These are phyloP conservation scores for Angophora floribunda DNA, from an alignment of 345 rosid species.

Conservation along the genomic window DNA sequence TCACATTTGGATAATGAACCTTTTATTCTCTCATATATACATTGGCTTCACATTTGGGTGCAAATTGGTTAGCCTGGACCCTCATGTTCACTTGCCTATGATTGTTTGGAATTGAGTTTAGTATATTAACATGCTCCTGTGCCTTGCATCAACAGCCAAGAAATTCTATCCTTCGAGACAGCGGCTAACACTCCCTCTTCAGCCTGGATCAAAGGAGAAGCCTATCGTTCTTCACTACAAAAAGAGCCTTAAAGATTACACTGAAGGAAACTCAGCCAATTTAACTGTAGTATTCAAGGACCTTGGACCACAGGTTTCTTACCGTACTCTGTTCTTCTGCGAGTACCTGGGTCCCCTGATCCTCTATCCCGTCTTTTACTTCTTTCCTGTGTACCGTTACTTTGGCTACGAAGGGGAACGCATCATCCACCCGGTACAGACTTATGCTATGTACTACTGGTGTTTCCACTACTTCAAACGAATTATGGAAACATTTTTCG, in stretches of 20 bases:
- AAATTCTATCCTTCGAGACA: slow-evolving; percentile 94
- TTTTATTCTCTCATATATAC: neutral
- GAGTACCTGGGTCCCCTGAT: slow-evolving; percentile 91
- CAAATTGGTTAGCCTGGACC: neutral
- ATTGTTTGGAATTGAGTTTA: neutral
- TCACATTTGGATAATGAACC: neutral
- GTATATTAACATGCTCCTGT: neutral
- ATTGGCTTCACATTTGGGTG: neutral
- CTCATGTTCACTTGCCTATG: neutral
- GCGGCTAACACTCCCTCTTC: slow-evolving; percentile 79
- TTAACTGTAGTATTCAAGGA: slow-evolving; percentile 84
- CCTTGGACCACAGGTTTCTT: slow-evolving; percentile 92
- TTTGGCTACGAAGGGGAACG: slow-evolving; percentile 62
- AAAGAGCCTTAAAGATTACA: slow-evolving; percentile 66
- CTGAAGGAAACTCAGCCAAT: slow-evolving; percentile 43
- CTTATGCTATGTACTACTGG: slow-evolving; percentile 91
- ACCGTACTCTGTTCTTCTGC: slow-evolving; percentile 88
- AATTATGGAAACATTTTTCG: slow-evolving; percentile 88
- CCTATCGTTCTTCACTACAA: slow-evolving; percentile 56
- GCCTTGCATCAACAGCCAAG: slow-evolving; percentile 46
- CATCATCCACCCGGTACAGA: slow-evolving; percentile 76
- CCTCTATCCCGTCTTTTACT: slow-evolving; percentile 84
- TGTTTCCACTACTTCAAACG: slow-evolving; percentile 95
- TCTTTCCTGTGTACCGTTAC: slow-evolving; percentile 67
- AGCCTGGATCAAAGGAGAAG: slow-evolving; percentile 68